phyloP scores from a whole-genome alignment of 148 eudicot genomes.

The Pharnaceum exiguum region DNA sequence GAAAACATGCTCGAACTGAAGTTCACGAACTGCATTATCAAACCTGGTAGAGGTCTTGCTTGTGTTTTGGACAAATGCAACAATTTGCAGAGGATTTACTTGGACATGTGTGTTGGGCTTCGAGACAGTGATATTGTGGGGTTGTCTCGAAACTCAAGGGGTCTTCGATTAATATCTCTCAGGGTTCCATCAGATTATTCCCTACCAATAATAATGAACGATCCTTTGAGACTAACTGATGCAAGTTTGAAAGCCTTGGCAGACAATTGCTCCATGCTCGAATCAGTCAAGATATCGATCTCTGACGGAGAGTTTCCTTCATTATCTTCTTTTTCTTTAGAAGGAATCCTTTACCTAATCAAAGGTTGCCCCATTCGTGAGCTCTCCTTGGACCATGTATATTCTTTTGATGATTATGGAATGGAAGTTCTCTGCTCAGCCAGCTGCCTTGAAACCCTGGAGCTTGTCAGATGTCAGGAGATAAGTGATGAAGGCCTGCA shows the following conservation, averaged over 20 bases:
- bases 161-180: slow-evolving; percentile 61
- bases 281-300: slow-evolving; percentile 58
- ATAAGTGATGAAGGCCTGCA: slow-evolving; percentile 74
- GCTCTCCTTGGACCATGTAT: slow-evolving; percentile 65
- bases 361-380: slow-evolving; percentile 64
- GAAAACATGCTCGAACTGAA: slow-evolving; percentile 68
- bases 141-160: slow-evolving; percentile 50
- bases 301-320: slow-evolving; percentile 79
- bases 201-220: slow-evolving; percentile 46
- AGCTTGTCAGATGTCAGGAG: slow-evolving; percentile 82
- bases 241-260: slow-evolving; percentile 68
- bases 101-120: slow-evolving; percentile 86
- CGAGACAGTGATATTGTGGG: slow-evolving; percentile 64
- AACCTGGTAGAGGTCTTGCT: slow-evolving; percentile 88
- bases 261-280: slow-evolving; percentile 51
- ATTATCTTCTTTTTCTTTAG: slow-evolving; percentile 54
- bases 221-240: slow-evolving; percentile 68
- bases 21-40: slow-evolving; percentile 69
- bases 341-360: slow-evolving; percentile 50
- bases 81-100: slow-evolving; percentile 61
- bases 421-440: slow-evolving; percentile 72
- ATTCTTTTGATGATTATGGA: slow-evolving; percentile 61
- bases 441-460: slow-evolving; percentile 46
- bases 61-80: slow-evolving; percentile 65
- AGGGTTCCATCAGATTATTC: slow-evolving; percentile 73